Base-by-base conservation (phyloP, 2,329 filamentous ascomycete genomes). In the Metarhizium brunneum region DNA sequence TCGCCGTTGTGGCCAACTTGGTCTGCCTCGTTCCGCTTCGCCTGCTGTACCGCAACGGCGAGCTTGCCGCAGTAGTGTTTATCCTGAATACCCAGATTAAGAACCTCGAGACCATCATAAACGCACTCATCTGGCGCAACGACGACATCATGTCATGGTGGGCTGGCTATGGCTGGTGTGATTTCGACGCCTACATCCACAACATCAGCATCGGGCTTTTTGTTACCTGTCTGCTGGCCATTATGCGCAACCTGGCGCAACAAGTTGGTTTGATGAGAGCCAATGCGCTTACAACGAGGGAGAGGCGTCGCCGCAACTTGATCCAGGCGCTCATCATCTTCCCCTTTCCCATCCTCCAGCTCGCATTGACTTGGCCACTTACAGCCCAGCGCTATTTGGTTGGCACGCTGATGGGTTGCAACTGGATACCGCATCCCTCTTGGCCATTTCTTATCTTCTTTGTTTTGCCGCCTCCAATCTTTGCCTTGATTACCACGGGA, bases 251-350 rank as follows among this genome's bases (percentile, higher is more conserved):
- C 48, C 72, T 84, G 10, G 73, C 80, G 14, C 65, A 70, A 42
- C 78, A 80, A 61, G 73, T 84, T 54, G 73, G 72, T 36, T 63
- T 79, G 30, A 60, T 73, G 53, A 69, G 76, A 2, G 74, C 71
- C 29, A 68, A 69, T 51, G 68, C 69, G 5, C 66, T 76, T 6
- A 72, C 70, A 1, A 59, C 64, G 18, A 60, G 57, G 4, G 79
- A 82, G 67, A 72, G 66, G 56, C 69, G 68, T 14, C 67, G 69
- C 1, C 71, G 73, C 25, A 74, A 72, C 53, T 56, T 78, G 8
- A 56, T 74, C 6, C 80, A 84, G 60, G 73, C 75, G 4, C 67
- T 79, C 58, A 73, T 83, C 68, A 79, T 84, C 58, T 81, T 84
- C 54, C 73, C 78, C 1, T 56, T 80, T 3, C 80, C 80, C 0